Evolutionary conservation across 345 rosid genomes (phyloP).

Genomic region (Excoecaria cochinchinensis): DNA sequence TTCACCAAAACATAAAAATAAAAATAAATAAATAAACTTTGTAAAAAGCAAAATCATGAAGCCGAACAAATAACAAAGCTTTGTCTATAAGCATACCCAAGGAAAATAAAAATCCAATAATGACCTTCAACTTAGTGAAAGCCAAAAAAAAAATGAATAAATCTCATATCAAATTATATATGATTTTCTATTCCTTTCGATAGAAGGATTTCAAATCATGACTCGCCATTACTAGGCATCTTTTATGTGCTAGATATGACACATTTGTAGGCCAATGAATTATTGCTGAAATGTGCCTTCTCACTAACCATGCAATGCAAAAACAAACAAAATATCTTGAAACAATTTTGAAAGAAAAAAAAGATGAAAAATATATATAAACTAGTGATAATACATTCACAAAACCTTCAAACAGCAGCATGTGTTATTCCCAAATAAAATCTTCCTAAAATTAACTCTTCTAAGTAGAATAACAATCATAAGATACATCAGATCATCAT

Average conservation of each 20-base stretch:
- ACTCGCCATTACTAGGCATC: neutral
- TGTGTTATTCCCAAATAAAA: neutral
- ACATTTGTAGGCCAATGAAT: neutral
- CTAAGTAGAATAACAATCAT: neutral
- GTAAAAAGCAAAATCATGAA: neutral
- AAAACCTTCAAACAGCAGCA: neutral
- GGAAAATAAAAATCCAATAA: neutral
- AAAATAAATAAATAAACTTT: neutral
- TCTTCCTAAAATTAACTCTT: neutral
- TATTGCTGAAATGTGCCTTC: neutral
- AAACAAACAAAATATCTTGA: neutral
- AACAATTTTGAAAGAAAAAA: neutral
- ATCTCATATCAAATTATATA: neutral
- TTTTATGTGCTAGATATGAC: neutral
- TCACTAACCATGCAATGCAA: neutral
- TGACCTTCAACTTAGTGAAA: neutral
- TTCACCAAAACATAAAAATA: conserved; percentile 4
- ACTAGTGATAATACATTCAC: neutral
- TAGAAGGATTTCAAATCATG: too few species aligned
- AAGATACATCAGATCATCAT: neutral
- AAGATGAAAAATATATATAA: too few species aligned
- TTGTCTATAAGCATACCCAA: neutral
- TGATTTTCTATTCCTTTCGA: neutral
- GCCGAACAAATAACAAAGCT: neutral
- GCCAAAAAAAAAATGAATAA: neutral